Conservation (phyloP, 1,139 yeast species). For the Candida mesenterica region DNA sequence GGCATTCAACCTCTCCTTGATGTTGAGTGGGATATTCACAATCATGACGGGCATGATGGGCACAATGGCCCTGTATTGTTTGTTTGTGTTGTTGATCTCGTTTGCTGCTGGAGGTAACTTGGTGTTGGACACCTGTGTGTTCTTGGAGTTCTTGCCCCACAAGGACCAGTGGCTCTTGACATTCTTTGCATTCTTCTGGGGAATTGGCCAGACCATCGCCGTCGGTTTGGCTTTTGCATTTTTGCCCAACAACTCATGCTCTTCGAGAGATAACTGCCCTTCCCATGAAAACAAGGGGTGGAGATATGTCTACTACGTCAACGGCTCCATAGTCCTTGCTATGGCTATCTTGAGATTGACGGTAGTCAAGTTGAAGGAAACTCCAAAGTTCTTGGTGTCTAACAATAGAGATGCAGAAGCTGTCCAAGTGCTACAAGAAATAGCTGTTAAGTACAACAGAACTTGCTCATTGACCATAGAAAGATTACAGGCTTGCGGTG, state of each 20-base stretch:
- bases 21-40: slow-evolving; percentile 23
- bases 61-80: slow-evolving; percentile 27
- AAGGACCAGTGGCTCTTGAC: slow-evolving; percentile 36
- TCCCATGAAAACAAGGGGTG: slow-evolving; percentile 33
- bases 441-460: slow-evolving; percentile 30
- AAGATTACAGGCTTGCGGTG: slow-evolving; percentile 28
- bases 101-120: slow-evolving; percentile 32
- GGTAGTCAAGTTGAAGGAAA: slow-evolving; percentile 29
- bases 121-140: slow-evolving; percentile 31
- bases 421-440: slow-evolving; percentile 23
- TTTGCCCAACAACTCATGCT: slow-evolving; percentile 29
- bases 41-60: slow-evolving; percentile 31
- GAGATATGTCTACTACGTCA: slow-evolving; percentile 36
- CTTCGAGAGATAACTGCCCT: slow-evolving; percentile 28
- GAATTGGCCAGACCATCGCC: slow-evolving; percentile 35
- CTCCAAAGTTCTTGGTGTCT: slow-evolving; percentile 35
- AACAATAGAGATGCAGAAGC: slow-evolving; percentile 37
- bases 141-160: slow-evolving; percentile 28
- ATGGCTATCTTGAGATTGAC: slow-evolving; percentile 33
- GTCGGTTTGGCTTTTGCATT: slow-evolving; percentile 34
- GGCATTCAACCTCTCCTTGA: slow-evolving; percentile 36
- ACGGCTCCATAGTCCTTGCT: slow-evolving; percentile 30
- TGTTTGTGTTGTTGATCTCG: slow-evolving; percentile 23
- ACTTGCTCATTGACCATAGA: slow-evolving; percentile 29
- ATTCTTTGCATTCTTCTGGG: slow-evolving; percentile 38